phyloP scores from a whole-genome alignment of 106 monocot genomes.

The Phalaenopsis equestris region DNA sequence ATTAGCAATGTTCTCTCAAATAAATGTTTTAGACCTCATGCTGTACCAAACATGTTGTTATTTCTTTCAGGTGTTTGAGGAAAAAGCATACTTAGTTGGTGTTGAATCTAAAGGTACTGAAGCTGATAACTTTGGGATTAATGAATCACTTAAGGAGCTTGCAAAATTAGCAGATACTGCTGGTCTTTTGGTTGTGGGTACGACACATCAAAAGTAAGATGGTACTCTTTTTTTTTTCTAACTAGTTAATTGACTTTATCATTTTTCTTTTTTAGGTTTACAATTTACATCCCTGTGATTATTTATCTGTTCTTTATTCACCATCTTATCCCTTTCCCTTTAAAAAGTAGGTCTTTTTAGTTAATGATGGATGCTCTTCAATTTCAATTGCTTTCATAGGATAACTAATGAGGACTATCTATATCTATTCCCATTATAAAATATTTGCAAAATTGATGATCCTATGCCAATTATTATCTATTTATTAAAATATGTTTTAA shows the following conservation, averaged over 20 bases:
- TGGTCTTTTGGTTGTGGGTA: slow-evolving; percentile 78
- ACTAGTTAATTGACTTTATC: background rate
- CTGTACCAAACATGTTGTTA: background rate
- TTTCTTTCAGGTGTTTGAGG: slow-evolving; percentile 59
- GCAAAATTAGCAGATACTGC: slow-evolving; percentile 91
- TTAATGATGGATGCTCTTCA: too few relatives aligned
- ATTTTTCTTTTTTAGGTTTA: background rate
- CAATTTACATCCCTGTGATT: background rate
- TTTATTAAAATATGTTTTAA: background rate
- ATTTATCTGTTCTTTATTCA: background rate
- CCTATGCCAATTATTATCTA: background rate
- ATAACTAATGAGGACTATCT: background rate
- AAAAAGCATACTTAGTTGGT: slow-evolving; percentile 85
- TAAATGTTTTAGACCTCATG: background rate
- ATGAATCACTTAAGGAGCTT: slow-evolving; percentile 87
- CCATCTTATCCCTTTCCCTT: background rate
- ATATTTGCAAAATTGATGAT: background rate
- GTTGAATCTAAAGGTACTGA: slow-evolving; percentile 66
- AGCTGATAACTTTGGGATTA: slow-evolving; percentile 46
- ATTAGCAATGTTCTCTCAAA: background rate
- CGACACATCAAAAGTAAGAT: slow-evolving; percentile 80
- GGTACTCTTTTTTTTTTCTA: background rate
- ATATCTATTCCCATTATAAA: background rate
- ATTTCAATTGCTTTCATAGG: background rate
- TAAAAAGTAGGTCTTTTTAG: background rate